phyloP scores from a whole-genome alignment of 2,329 filamentous ascomycete species.

The Magnaporthales sp. region DNA sequence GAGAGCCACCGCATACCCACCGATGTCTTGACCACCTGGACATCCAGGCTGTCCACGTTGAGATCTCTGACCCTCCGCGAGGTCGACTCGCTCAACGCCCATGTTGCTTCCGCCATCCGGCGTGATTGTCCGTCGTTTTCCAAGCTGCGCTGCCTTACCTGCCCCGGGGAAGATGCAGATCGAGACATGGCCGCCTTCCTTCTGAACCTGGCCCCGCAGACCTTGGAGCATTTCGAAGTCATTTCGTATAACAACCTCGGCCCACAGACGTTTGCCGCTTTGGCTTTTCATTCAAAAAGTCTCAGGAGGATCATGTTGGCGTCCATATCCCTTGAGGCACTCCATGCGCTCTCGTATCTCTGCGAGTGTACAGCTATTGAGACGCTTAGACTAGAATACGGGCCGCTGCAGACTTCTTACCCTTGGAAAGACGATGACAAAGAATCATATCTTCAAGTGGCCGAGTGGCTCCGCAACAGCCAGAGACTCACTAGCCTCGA shows the following conservation, averaged over 20 bases:
- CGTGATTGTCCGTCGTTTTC: constrained; percentile 52
- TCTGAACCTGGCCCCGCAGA: constrained; percentile 43
- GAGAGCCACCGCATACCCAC: constrained; percentile 42
- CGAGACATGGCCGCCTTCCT: constrained; percentile 51
- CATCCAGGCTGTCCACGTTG: constrained; percentile 47
- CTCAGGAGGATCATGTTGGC: constrained; percentile 18
- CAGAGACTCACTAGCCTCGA: constrained; percentile 37
- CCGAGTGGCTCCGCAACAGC: constrained; percentile 27
- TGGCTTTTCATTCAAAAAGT: constrained; percentile 31
- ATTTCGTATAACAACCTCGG: constrained; percentile 47
- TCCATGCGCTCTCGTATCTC: constrained; percentile 11
- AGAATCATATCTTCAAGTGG: constrained; percentile 18
- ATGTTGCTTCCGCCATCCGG: constrained; percentile 44
- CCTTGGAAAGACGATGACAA: constrained; percentile 13
- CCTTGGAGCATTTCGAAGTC: constrained; percentile 48
- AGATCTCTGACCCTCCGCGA: constrained; percentile 51
- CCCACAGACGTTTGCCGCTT: constrained; percentile 43
- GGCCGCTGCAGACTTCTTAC: constrained; percentile 8
- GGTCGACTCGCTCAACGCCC: constrained; percentile 47
- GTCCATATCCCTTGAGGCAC: neutral
- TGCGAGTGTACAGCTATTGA: constrained; percentile 24
- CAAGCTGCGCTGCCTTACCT: constrained; percentile 47
- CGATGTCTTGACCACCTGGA: constrained; percentile 46
- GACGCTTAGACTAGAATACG: constrained; percentile 22
- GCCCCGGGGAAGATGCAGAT: constrained; percentile 37